phyloP scores from a whole-genome alignment of 176 grass and related monocot genomes.

The Juncus inflexus region DNA sequence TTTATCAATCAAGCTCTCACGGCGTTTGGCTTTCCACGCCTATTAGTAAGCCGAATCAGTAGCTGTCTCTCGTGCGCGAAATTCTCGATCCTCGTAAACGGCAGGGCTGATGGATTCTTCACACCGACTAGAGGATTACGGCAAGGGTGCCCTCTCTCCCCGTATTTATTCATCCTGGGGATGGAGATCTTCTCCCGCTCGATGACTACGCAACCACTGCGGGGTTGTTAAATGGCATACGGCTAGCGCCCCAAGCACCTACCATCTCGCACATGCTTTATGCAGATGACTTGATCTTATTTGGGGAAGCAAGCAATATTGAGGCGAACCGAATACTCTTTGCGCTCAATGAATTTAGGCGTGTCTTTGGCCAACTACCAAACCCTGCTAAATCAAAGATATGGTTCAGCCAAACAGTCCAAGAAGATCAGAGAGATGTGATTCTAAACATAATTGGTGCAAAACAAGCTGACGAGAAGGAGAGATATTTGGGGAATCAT shows the following conservation, averaged over 20 bases:
- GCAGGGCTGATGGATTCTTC: neutral
- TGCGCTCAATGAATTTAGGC: too few species aligned
- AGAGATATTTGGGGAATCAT: neutral
- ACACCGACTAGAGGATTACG: neutral
- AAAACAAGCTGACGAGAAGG: neutral
- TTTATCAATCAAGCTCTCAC: neutral
- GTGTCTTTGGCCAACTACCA: neutral
- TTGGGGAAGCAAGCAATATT: neutral
- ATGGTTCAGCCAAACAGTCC: neutral
- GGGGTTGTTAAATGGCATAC: neutral
- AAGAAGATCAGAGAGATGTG: neutral
- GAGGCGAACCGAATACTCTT: too few species aligned
- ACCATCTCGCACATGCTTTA: neutral
- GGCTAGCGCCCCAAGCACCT: neutral
- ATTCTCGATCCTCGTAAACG: neutral
- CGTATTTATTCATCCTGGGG: neutral
- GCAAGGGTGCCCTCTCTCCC: neutral
- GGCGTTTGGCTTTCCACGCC: neutral
- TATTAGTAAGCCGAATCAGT: neutral
- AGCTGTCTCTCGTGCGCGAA: neutral
- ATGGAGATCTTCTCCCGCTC: neutral
- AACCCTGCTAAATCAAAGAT: neutral
- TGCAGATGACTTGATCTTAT: neutral
- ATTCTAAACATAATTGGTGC: neutral
- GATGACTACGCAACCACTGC: neutral